Evolutionary conservation across 768 basidiomycete species (phyloP).

Genomic region (Termitomyces sp.): DNA sequence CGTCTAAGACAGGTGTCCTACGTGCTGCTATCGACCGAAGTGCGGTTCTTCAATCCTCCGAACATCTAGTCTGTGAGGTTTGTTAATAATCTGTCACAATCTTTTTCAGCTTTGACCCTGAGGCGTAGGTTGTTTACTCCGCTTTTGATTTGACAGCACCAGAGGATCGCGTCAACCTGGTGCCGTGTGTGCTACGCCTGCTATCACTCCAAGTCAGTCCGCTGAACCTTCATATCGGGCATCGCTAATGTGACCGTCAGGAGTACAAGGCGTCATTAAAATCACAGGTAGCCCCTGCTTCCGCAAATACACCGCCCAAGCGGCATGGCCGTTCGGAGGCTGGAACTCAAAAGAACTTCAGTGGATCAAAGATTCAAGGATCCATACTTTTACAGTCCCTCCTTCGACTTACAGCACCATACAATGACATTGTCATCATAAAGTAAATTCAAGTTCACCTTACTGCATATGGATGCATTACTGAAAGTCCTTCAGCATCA

Average conservation of each 20-base stretch:
- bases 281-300: not conserved
- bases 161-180: constrained; percentile 50
- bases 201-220: constrained; percentile 43
- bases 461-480: not conserved
- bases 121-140: constrained; percentile 50
- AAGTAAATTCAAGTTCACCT: constrained; percentile 43
- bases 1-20: constrained; percentile 73
- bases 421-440: constrained; percentile 64
- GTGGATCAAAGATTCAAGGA: constrained; percentile 78
- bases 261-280: constrained; percentile 16
- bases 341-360: constrained; percentile 24
- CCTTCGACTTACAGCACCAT: constrained; percentile 61
- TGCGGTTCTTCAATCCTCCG: constrained; percentile 41
- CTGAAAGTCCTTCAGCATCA: constrained; percentile 41
- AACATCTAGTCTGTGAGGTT: constrained; percentile 56
- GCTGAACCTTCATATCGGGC: not conserved
- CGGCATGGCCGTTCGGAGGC: constrained; percentile 14
- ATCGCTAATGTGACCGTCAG: constrained; percentile 5
- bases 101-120: constrained; percentile 4
- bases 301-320: not conserved
- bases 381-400: constrained; percentile 83
- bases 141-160: constrained; percentile 53
- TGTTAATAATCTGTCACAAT: constrained; percentile 14
- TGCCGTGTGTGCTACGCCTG: constrained; percentile 66
- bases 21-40: constrained; percentile 73